Base-by-base conservation (phyloP, 768 basidiomycete genomes). In the Kwoniella shandongensis region DNA sequence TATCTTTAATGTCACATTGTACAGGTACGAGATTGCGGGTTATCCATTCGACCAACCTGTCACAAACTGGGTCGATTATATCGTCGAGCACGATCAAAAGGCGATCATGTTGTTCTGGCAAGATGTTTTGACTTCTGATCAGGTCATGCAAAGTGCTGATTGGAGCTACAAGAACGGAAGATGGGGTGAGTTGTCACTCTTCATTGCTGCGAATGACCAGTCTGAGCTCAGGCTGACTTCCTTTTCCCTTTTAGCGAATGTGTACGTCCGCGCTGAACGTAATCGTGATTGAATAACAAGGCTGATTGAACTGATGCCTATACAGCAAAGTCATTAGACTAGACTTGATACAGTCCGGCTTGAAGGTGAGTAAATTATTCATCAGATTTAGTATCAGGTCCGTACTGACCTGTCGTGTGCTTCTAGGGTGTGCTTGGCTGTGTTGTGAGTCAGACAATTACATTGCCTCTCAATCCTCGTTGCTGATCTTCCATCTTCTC, bases 81-180 rank as follows among this genome's bases (percentile, higher is more conserved):
- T 70, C 22, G 45, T 18, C 8, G 59, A 58, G 18, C 5, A 39
- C 4, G 52, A 57, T 48, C 27, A 57, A 12, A 12, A 41, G 8
- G 5, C 23, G 8, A 53, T 63, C 6, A 48, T 44, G 15, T 55
- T 57, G 17, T 32, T 62, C 25, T 64, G 63, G 63, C 36, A 54
- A n/a, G 13, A 23, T 23, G 36, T 51, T 12, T 54, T 62, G 22
- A 29, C 44, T 5, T 39, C 44, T 18, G 62, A 63, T 7, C 30
- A 54, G 20, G 32, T 54, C 13, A 36, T 35, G 3, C 44, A 54
- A 10, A 30, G 53, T 2, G 7, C 15, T 17, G 69, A 71, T 45
- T 71, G 62, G 62, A 51, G 59, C 27, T 68, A 57, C 40, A 51
- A 45, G 10, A 71, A 68, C 50, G 66, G 62, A 25, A 27, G 59